Base-by-base conservation (phyloP, 1,284 basidiomycete species). In the Malassezia cuniculi region DNA sequence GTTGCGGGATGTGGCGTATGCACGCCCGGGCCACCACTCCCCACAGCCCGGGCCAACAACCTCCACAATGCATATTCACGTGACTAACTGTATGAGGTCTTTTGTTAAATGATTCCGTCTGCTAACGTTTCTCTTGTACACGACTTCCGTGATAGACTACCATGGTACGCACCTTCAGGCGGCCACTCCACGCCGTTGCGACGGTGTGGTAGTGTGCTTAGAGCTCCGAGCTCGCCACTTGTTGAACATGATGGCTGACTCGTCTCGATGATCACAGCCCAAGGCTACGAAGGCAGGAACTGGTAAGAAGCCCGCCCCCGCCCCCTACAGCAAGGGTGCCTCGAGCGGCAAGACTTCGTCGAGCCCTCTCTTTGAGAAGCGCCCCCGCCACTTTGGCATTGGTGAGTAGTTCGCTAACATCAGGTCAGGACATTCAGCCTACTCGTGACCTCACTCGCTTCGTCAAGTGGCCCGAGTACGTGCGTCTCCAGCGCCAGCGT, bases 401-500 rank as follows among this genome's bases (percentile, higher is more conserved):
- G 90, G 87, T 89, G 61, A 20, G 79, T 73, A 19, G 52, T 14
- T 5, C 11, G 2, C 32, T 39, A n/a, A 33, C 34, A 2, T 24
- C 51, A 90, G 87, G 89, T 68, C 85, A 90, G 74, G 85, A 93
- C 73, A 78, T 95, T 66, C 84, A 82, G 66, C 89, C 82, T 65
- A 77, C 78, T 70, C 78, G 77, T 47, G 90, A 97, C 73, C 73
- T 95, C 55, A 93, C 85, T 52, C 85, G 89, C 70, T 95, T 95
- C 74, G 85, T 95, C 73, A 95, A 94, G 74, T 97, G 90, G 90
- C 90, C 90, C 58, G 86, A 90, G 74, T 97, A 97, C 69, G 80
- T 97, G 60, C 85, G 86, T 69, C 82, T 95, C 48, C 90, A 97
- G 71, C 81, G 90, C 71, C 89, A 95, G 73, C 93, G 90, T 75